phyloP scores from a whole-genome alignment of 345 rosid species.

The Salix suchowensis region DNA sequence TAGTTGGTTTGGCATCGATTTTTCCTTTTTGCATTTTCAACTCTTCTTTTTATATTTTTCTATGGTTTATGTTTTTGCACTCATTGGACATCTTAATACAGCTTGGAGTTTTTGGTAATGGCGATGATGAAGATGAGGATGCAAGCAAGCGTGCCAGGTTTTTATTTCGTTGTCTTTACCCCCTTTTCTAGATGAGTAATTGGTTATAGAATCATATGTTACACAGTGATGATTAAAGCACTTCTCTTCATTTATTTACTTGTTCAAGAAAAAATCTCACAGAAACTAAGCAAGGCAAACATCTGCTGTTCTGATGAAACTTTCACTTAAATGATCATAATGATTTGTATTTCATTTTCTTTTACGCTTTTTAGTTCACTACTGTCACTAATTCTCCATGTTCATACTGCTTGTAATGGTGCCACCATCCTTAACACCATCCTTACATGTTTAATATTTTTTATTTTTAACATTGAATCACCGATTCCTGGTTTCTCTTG shows the following conservation, averaged over 20 bases:
- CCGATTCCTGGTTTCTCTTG: neutral
- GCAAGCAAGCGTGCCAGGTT: slow-evolving; percentile 46
- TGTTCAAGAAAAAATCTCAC: neutral
- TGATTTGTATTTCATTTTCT: neutral
- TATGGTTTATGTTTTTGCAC: neutral
- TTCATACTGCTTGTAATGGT: neutral
- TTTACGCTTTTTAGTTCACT: neutral
- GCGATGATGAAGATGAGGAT: slow-evolving; percentile 29
- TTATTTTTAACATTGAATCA: neutral
- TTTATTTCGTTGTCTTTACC: neutral
- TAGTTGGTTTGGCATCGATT: neutral
- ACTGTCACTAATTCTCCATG: neutral
- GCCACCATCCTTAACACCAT: neutral
- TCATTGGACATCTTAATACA: slow-evolving; percentile 23
- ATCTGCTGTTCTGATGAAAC: neutral
- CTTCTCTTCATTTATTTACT: neutral
- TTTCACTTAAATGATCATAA: neutral
- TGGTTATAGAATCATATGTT: neutral
- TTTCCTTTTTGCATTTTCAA: too few relatives aligned
- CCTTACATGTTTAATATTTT: too few relatives aligned
- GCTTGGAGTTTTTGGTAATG: slow-evolving; percentile 44
- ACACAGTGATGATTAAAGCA: neutral
- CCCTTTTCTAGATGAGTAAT: neutral
- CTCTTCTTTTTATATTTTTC: neutral
- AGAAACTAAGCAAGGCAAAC: neutral